A percentile compares a stretch with the other conserved stretches of the same genome.
These are phyloP conservation scores for Ceratocystiopsis minuta DNA, from an alignment of 2,329 filamentous ascomycete genomes.

Conservation along the genomic window DNA sequence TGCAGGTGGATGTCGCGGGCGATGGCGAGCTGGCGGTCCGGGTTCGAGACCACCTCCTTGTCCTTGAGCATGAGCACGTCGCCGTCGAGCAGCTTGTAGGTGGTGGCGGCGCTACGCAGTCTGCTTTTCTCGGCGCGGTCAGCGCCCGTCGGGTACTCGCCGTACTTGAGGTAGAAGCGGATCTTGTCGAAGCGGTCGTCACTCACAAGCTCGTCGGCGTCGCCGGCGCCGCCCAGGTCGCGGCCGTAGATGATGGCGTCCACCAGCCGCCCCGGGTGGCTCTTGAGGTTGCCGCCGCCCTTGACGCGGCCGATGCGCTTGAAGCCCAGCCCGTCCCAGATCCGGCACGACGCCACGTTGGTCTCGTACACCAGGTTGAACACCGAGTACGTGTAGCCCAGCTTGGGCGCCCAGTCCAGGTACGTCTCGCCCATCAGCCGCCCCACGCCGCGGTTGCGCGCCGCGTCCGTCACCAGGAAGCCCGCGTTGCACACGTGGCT, in stretches of 20 bases:
- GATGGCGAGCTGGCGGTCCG: conserved; percentile 78
- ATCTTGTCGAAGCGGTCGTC: conserved; percentile 99
- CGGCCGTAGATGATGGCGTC: conserved; percentile 66
- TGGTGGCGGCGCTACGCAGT: conserved; percentile 78
- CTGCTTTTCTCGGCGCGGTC: conserved; percentile 92
- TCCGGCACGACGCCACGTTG: conserved; percentile 73
- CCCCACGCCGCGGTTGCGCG: conserved; percentile 56
- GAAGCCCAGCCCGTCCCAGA: conserved; percentile 85
- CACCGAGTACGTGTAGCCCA: conserved; percentile 77
- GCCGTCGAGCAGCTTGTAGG: conserved; percentile 67
- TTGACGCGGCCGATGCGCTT: conserved; percentile 78
- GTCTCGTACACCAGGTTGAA: conserved; percentile 93
- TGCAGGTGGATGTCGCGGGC: conserved; percentile 56
- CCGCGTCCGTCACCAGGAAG: conserved; percentile 56
- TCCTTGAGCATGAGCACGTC: conserved; percentile 92
- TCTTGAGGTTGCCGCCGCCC: conserved; percentile 50
- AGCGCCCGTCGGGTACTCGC: conserved; percentile 81
- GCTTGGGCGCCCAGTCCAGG: conserved; percentile 61
- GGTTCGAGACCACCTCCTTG: conserved; percentile 90
- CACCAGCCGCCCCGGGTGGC: conserved; percentile 48
- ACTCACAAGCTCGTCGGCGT: conserved; percentile 67
- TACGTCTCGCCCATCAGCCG: conserved; percentile 61
- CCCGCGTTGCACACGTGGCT: conserved; percentile 82
- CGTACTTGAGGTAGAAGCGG: conserved; percentile 87
- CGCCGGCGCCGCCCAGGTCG: conserved; percentile 35